A percentile compares a stretch with the other conserved stretches of the same genome.
Evolutionary conservation across 352 stramenopile genomes (phyloP).

Genomic region (Phytophthora aleatoria): DNA sequence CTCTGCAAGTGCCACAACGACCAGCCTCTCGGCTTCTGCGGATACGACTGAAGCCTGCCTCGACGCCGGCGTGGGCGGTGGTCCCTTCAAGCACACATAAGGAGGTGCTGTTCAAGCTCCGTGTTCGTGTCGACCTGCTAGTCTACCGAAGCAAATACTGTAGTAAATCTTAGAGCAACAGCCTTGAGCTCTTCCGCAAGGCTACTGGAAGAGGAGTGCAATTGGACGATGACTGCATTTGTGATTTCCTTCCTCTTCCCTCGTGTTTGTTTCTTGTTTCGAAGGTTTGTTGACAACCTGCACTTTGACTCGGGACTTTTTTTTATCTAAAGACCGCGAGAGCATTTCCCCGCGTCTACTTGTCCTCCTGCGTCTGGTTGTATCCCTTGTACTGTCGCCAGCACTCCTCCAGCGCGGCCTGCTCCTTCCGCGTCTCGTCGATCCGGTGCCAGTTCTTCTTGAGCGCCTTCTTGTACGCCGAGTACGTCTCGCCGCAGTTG

Average conservation of each 20-base stretch:
- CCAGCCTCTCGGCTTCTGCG: conserved; percentile 34
- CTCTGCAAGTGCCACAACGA: conserved; percentile 27
- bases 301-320: conserved; percentile 16
- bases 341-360: conserved; percentile 24
- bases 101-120: not conserved
- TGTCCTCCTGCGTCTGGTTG: conserved; percentile 32
- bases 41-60: conserved; percentile 61
- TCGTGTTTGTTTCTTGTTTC: conserved; percentile 19
- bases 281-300: conserved; percentile 13
- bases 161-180: conserved; percentile 12
- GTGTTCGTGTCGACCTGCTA: not conserved
- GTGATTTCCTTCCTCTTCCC: conserved; percentile 30
- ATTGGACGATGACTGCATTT: conserved; percentile 35
- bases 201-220: conserved; percentile 4
- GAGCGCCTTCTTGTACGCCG: conserved; percentile 87
- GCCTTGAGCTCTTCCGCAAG: conserved; percentile 1
- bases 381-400: conserved; percentile 85
- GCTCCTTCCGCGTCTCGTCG: conserved; percentile 84
- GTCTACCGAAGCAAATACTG: not conserved
- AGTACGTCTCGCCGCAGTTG: conserved; percentile 86
- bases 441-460: conserved; percentile 91
- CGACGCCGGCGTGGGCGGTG: conserved; percentile 75
- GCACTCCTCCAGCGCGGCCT: conserved; percentile 85
- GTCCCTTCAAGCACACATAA: conserved; percentile 68
- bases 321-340: conserved; percentile 34